Conservation (phyloP, 306 rosid species). For the Sesbania bispinosa region DNA sequence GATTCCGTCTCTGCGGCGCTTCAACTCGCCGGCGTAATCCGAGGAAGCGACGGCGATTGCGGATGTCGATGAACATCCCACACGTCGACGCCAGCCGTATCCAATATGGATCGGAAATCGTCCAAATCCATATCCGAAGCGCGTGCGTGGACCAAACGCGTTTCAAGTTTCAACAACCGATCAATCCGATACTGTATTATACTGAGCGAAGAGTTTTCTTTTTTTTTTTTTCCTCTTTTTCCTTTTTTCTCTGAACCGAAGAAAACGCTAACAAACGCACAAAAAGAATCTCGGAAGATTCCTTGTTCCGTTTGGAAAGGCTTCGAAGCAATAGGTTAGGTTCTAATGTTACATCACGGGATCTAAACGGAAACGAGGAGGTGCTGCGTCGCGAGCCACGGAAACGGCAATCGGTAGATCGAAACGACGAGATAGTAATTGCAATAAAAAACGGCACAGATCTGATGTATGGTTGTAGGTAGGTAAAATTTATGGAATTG, state of each 20-base stretch:
- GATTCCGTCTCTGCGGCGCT: constrained; percentile 71
- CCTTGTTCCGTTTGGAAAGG: neutral
- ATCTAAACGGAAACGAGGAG: constrained; percentile 8
- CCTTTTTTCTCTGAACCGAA: neutral
- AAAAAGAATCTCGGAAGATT: constrained; percentile 7
- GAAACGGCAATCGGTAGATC: neutral
- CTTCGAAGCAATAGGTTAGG: neutral
- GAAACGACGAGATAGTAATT: constrained; percentile 13
- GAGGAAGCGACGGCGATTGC: constrained; percentile 75
- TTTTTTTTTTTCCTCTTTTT: neutral
- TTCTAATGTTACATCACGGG: constrained; percentile 7
- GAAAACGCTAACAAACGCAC: constrained; percentile 16
- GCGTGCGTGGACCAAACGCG: neutral
- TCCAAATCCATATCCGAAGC: constrained; percentile 65
- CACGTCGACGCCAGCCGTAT: constrained; percentile 75
- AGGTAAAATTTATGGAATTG: neutral
- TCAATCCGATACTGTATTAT: neutral
- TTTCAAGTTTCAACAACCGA: neutral
- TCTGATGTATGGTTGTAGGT: constrained; percentile 24
- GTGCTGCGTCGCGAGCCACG: neutral
- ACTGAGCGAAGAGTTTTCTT: neutral
- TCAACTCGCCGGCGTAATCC: constrained; percentile 61
- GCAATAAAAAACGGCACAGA: constrained; percentile 33
- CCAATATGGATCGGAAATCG: constrained; percentile 74
- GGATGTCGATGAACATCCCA: constrained; percentile 82